These are phyloP conservation scores for Debaryomycetaceae sp. DNA, from an alignment of 1,139 yeast genomes.

Conservation along the genomic window DNA sequence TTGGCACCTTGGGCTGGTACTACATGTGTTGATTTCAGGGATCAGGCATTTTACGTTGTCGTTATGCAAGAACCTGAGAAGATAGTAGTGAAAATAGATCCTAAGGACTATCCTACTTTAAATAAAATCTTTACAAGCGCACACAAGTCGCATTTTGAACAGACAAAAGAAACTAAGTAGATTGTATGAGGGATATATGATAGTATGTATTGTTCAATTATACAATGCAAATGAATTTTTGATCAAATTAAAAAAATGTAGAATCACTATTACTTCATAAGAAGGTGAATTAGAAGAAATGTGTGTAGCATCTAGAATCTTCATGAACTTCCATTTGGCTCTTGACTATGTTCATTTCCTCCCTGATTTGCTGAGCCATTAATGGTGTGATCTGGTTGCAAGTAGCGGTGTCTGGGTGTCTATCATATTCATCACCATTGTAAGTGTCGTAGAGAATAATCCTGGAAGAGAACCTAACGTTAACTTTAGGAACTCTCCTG, in stretches of 20 bases:
- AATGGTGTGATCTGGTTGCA: constrained; percentile 89
- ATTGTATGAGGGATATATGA: background rate
- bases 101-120: constrained; percentile 32
- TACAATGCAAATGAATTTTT: background rate
- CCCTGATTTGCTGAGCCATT: constrained; percentile 83
- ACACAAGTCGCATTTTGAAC: constrained; percentile 25
- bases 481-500: constrained; percentile 6
- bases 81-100: constrained; percentile 40
- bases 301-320: constrained; percentile 76
- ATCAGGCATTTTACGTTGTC: constrained; percentile 40
- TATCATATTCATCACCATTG: constrained; percentile 80
- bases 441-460: constrained; percentile 86
- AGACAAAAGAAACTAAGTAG: constrained; percentile 1
- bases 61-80: constrained; percentile 44
- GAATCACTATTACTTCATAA: too few relatives aligned
- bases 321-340: constrained; percentile 80
- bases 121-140: constrained; percentile 49
- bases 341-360: constrained; percentile 77
- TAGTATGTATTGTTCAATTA: constrained; percentile 2
- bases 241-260: too few relatives aligned
- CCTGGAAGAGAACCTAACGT: constrained; percentile 78
- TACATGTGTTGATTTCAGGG: constrained; percentile 47
- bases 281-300: constrained; percentile 52
- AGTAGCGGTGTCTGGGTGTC: constrained; percentile 91
- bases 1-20: constrained; percentile 51